Conservation (phyloP, 148 eudicot species). For the Rhododendron mucronatum region DNA sequence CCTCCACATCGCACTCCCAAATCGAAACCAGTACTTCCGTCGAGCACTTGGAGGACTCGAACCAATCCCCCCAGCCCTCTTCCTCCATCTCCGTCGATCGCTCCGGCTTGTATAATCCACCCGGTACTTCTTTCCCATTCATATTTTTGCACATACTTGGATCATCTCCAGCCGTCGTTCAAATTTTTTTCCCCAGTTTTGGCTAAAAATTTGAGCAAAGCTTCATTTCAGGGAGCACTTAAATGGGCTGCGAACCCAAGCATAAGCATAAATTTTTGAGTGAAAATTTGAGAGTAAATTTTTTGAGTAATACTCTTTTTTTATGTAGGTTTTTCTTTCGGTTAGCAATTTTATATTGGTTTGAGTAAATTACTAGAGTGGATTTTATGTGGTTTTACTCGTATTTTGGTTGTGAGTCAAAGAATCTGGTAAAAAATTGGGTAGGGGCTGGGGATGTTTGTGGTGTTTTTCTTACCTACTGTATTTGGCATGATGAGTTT, state of each 20-base stretch:
- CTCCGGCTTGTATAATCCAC: constrained; percentile 59
- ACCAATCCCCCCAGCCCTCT: constrained; percentile 21
- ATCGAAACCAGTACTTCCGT: constrained; percentile 29
- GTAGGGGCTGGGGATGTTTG: background rate
- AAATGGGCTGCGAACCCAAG: background rate
- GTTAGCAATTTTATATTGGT: too few species aligned
- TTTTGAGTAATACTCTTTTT: too few species aligned
- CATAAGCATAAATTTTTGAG: background rate
- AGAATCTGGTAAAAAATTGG: background rate
- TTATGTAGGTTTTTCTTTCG: too few species aligned
- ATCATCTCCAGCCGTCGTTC: background rate
- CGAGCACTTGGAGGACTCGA: constrained; percentile 41
- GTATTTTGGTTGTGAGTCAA: background rate
- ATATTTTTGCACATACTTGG: background rate
- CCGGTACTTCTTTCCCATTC: constrained; percentile 26
- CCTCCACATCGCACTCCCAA: constrained; percentile 26
- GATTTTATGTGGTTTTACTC: background rate
- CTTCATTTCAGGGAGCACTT: background rate
- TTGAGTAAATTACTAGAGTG: background rate
- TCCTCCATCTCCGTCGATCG: constrained; percentile 75
- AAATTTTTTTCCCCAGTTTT: too few species aligned
- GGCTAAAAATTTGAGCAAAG: background rate
- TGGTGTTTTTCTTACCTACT: background rate
- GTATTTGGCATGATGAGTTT: background rate
- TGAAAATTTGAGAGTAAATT: too few species aligned